Evolutionary conservation across 768 basidiomycete species (phyloP).

Genomic region (Lactifluus echinatus): DNA sequence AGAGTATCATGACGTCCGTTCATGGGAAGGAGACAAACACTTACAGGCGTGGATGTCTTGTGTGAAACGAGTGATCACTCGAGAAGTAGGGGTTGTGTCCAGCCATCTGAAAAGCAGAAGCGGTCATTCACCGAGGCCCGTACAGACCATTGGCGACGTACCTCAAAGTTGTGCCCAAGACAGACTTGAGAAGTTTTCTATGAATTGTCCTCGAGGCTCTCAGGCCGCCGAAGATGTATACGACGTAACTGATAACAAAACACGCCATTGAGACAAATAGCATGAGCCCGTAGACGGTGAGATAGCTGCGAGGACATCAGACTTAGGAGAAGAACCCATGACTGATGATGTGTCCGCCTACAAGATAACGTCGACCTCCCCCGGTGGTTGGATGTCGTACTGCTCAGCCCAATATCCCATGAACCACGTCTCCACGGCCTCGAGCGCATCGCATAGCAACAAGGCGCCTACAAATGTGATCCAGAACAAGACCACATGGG

Average conservation of each 20-base stretch:
- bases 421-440: slow-evolving; percentile 33
- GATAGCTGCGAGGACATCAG: slow-evolving; percentile 33
- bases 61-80: slow-evolving; percentile 58
- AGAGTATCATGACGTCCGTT: neutral
- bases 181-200: slow-evolving; percentile 38
- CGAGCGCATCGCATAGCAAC: slow-evolving; percentile 21
- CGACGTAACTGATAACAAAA: slow-evolving; percentile 30
- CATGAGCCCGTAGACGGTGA: slow-evolving; percentile 36
- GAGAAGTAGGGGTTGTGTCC: slow-evolving; percentile 43
- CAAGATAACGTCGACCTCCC: slow-evolving; percentile 30
- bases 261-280: slow-evolving; percentile 26
- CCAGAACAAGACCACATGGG: slow-evolving; percentile 29
- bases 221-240: slow-evolving; percentile 39
- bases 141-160: slow-evolving; percentile 31
- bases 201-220: slow-evolving; percentile 51
- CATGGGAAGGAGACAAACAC: neutral
- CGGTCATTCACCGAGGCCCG: neutral
- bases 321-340: neutral
- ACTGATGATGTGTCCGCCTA: slow-evolving; percentile 19
- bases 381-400: slow-evolving; percentile 29
- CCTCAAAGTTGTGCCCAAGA: slow-evolving; percentile 54
- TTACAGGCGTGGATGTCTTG: slow-evolving; percentile 45
- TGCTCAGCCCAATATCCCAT: slow-evolving; percentile 40
- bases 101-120: slow-evolving; percentile 32
- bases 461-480: slow-evolving; percentile 18